A percentile compares a stretch with the other conserved stretches of the same genome.
Conservation (phyloP, 441 rosid species). For the Lepidium campestre region DNA sequence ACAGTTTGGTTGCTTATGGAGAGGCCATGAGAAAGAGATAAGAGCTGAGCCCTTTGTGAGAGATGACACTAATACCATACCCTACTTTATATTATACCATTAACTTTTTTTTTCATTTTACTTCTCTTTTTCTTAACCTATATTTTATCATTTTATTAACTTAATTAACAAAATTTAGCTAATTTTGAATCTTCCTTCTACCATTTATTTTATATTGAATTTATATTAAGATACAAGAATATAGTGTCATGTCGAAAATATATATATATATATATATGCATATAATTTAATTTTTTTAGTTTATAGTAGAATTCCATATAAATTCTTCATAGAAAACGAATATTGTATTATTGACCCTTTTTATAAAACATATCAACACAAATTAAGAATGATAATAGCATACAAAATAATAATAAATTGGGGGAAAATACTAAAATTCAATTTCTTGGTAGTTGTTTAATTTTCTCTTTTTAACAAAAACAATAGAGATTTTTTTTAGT, state of each 20-base stretch:
- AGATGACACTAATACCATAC: constrained; percentile 26
- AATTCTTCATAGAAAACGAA: neutral
- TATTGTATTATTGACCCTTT: neutral
- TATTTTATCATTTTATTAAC: neutral
- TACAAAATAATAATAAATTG: neutral
- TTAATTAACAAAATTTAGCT: neutral
- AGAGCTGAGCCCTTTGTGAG: constrained; percentile 28
- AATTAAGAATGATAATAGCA: neutral
- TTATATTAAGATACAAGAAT: neutral
- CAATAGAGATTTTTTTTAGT: neutral
- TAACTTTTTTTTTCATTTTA: neutral
- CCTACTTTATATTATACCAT: constrained; percentile 19
- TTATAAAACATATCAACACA: neutral
- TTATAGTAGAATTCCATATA: neutral
- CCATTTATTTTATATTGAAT: too few species aligned
- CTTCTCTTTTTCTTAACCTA: neutral
- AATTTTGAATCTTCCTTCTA: neutral
- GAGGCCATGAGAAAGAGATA: constrained; percentile 54
- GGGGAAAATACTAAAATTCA: too few species aligned
- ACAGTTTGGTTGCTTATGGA: constrained; percentile 88
- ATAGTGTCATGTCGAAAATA: neutral
- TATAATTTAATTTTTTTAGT: neutral
- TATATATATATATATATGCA: neutral
- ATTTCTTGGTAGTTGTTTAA: neutral
- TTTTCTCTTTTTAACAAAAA: neutral